A percentile compares a stretch with the other conserved stretches of the same genome.
phyloP scores from a whole-genome alignment of 2,329 filamentous ascomycete genomes.

The Ploettnerulaceae sp. region DNA sequence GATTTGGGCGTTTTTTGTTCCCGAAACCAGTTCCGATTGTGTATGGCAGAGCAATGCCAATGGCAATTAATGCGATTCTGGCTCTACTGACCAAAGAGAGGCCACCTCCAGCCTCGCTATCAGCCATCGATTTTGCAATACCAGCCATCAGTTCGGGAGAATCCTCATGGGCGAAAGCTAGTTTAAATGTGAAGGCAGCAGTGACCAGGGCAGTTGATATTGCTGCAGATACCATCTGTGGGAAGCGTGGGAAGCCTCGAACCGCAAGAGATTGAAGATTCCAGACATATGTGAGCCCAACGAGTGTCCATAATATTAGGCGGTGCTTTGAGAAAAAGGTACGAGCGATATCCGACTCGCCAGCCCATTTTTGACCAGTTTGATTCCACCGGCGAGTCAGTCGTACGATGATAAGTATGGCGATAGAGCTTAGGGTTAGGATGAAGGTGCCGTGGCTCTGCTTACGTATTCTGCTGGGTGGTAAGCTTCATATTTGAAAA shows the following conservation, averaged over 20 bases:
- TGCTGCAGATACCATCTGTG: constrained; percentile 27
- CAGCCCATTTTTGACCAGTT: constrained; percentile 92
- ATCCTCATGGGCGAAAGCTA: constrained; percentile 82
- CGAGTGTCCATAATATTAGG: constrained; percentile 66
- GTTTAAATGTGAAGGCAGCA: constrained; percentile 75
- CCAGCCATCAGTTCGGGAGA: constrained; percentile 71
- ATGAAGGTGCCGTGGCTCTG: constrained; percentile 11
- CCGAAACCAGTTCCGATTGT: constrained; percentile 42
- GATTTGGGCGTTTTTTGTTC: constrained; percentile 18
- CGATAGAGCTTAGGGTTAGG: constrained; percentile 31
- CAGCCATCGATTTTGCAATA: constrained; percentile 33
- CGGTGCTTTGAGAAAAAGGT: constrained; percentile 61
- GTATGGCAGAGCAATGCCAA: constrained; percentile 36
- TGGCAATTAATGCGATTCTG: constrained; percentile 44
- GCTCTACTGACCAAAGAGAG: constrained; percentile 33
- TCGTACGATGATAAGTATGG: constrained; percentile 58
- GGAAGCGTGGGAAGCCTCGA: constrained; percentile 28
- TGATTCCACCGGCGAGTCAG: constrained; percentile 85
- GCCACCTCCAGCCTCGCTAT: constrained; percentile 20
- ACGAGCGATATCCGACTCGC: constrained; percentile 81
- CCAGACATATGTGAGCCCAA: constrained; percentile 64
- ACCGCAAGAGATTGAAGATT: constrained; percentile 29
- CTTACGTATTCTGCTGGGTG: constrained; percentile 23
- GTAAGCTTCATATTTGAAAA: constrained; percentile 14
- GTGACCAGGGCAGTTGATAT: constrained; percentile 41